Conservation (phyloP, 139 green algal genomes). For the Chloropicon primus region DNA sequence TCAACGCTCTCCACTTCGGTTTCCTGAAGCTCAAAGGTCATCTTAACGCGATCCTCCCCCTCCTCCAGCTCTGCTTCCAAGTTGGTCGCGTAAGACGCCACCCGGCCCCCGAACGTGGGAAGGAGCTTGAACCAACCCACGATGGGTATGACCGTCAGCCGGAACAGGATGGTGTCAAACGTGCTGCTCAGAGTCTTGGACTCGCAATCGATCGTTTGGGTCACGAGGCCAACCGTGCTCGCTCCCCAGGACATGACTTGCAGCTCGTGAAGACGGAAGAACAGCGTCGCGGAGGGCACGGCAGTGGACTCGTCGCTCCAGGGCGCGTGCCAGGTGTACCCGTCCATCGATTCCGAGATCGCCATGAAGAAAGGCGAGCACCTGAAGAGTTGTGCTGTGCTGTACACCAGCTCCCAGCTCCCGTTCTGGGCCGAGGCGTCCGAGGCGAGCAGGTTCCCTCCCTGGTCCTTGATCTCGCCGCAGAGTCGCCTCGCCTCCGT, state of each 20-base stretch:
- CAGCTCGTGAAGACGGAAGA: constrained; percentile 21
- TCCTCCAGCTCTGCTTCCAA: neutral
- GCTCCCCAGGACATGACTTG: constrained; percentile 19
- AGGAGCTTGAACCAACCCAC: constrained; percentile 24
- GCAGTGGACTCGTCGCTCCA: neutral
- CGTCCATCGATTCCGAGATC: constrained; percentile 14
- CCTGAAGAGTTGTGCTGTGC: constrained; percentile 17
- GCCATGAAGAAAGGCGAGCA: constrained; percentile 22
- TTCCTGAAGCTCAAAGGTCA: constrained; percentile 11
- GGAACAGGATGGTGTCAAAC: constrained; percentile 25
- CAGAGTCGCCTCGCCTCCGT: neutral
- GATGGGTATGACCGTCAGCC: constrained; percentile 18
- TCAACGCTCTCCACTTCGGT: constrained; percentile 3
- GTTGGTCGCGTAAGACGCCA: constrained; percentile 8
- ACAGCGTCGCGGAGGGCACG: constrained; percentile 1
- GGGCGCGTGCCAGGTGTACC: neutral
- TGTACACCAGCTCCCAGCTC: constrained; percentile 18
- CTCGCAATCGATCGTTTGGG: neutral
- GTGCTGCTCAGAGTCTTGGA: neutral
- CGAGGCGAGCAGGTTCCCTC: neutral
- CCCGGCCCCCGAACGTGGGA: constrained; percentile 17
- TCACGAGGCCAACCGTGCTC: constrained; percentile 13
- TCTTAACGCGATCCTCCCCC: neutral
- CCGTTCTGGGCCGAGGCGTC: neutral
- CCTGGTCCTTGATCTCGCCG: neutral